A percentile compares a stretch with the other conserved stretches of the same genome.
phyloP scores from a whole-genome alignment of 805 yeast species.

The Metschnikowia gelsemii region DNA sequence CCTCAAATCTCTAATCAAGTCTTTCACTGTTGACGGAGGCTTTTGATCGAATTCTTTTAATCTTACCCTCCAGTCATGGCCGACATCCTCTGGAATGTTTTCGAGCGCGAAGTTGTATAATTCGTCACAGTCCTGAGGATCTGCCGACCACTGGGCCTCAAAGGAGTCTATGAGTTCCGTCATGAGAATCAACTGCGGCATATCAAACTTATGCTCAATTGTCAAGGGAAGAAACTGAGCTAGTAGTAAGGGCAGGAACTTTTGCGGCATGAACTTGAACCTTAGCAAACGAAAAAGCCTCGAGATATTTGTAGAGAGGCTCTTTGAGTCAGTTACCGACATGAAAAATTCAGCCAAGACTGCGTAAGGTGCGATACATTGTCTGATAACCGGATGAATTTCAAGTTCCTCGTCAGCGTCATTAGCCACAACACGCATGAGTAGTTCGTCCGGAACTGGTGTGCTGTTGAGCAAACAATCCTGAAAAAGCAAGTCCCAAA shows the following conservation, averaged over 20 bases:
- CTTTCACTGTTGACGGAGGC: conserved; percentile 29
- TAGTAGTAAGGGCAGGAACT: conserved; percentile 49
- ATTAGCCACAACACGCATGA: conserved; percentile 47
- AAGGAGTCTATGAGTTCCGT: conserved; percentile 41
- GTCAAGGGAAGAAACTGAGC: conserved; percentile 49
- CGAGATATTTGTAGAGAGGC: conserved; percentile 33
- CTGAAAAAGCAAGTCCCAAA: conserved; percentile 63
- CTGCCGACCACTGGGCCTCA: conserved; percentile 28
- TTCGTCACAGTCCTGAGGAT: conserved; percentile 30
- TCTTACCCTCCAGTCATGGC: conserved; percentile 39
- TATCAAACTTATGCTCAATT: conserved; percentile 16
- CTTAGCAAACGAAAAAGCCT: conserved; percentile 49
- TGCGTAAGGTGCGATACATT: conserved; percentile 71
- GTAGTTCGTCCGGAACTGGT: conserved; percentile 56
- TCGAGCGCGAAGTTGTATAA: conserved; percentile 33
- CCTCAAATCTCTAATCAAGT: conserved; percentile 30
- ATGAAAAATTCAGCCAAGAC: conserved; percentile 53
- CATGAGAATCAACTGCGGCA: conserved; percentile 22
- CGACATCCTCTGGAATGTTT: conserved; percentile 19
- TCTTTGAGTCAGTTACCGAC: conserved; percentile 17
- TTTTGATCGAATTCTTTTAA: conserved; percentile 18
- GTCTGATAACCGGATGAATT: conserved; percentile 59
- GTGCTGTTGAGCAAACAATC: conserved; percentile 52
- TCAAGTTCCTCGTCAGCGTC: conserved; percentile 33
- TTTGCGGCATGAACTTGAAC: conserved; percentile 45